A percentile compares a stretch with the other conserved stretches of the same genome.
Conservation (phyloP, 331 rosid genomes). For the Saraca asoca region DNA sequence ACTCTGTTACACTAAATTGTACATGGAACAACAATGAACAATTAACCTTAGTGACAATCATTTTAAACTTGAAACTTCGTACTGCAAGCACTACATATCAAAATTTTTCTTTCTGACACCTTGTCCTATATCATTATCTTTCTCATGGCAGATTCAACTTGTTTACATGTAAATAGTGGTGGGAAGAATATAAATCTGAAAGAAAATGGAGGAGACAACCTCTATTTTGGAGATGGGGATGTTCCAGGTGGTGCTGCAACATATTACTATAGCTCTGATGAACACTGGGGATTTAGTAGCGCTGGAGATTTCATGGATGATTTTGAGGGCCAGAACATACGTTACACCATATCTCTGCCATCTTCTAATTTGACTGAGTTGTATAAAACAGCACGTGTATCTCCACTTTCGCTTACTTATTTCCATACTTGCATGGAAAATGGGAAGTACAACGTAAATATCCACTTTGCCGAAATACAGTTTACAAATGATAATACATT, state of each 20-base stretch:
- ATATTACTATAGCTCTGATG: slow-evolving; percentile 30
- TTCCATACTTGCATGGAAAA: slow-evolving; percentile 83
- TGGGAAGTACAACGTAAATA: slow-evolving; percentile 68
- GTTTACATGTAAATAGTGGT: slow-evolving; percentile 77
- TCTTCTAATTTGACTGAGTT: slow-evolving; percentile 53
- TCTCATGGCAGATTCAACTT: slow-evolving; percentile 65
- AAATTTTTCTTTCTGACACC: slow-evolving; percentile 15
- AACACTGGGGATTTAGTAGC: slow-evolving; percentile 86
- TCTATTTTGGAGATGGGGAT: slow-evolving; percentile 66
- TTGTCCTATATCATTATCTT: slow-evolving; percentile 9
- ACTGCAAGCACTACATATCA: background rate
- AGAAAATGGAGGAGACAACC: slow-evolving; percentile 42
- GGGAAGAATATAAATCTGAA: slow-evolving; percentile 52
- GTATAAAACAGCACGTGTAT: slow-evolving; percentile 63
- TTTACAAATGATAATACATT: slow-evolving; percentile 66
- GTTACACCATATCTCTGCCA: slow-evolving; percentile 41
- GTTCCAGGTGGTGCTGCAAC: slow-evolving; percentile 65
- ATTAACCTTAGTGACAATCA: background rate
- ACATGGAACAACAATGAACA: background rate
- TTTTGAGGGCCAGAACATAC: slow-evolving; percentile 53
- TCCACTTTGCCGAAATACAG: slow-evolving; percentile 81
- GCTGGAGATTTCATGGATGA: slow-evolving; percentile 96
- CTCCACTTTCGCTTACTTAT: slow-evolving; percentile 75
- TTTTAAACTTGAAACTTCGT: background rate
- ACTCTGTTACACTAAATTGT: background rate